A percentile compares a stretch with the other conserved stretches of the same genome.
These are phyloP conservation scores for Metarhizium brunneum DNA, from an alignment of 2,329 filamentous ascomycete species.

Conservation along the genomic window DNA sequence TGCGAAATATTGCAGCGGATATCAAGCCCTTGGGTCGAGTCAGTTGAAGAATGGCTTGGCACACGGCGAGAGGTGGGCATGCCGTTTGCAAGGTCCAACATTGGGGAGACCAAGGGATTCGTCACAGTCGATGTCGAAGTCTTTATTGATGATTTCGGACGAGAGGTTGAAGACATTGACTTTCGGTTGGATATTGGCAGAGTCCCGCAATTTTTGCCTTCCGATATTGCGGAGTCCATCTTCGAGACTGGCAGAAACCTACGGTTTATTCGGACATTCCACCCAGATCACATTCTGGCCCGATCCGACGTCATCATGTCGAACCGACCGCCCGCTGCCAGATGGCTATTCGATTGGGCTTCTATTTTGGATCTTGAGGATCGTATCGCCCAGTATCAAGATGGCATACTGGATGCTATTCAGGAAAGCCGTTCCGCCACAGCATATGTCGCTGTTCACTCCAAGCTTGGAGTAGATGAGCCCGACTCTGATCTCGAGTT, in stretches of 20 bases:
- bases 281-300: constrained; percentile 62
- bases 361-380: constrained; percentile 55
- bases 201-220: constrained; percentile 63
- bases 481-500: constrained; percentile 16
- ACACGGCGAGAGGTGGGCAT: constrained; percentile 49
- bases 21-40: constrained; percentile 56
- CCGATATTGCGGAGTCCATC: constrained; percentile 60
- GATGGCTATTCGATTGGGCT: constrained; percentile 66
- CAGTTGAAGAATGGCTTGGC: constrained; percentile 68
- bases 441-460: not conserved
- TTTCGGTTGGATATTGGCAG: constrained; percentile 54
- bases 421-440: constrained; percentile 6
- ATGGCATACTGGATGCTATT: constrained; percentile 17
- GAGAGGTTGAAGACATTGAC: constrained; percentile 47
- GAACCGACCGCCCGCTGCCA: constrained; percentile 45
- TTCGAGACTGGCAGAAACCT: constrained; percentile 74
- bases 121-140: constrained; percentile 46
- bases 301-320: constrained; percentile 35
- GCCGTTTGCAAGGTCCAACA: constrained; percentile 37
- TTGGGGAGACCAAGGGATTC: constrained; percentile 44
- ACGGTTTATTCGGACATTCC: constrained; percentile 59
- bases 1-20: constrained; percentile 57
- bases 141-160: constrained; percentile 49
- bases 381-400: constrained; percentile 37
- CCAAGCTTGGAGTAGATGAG: not conserved